Evolutionary conservation across 2,329 filamentous ascomycete species (phyloP), one percentile per base, ranked within the genome.

Genomic region (Ascosphaera pollenicola): DNA sequence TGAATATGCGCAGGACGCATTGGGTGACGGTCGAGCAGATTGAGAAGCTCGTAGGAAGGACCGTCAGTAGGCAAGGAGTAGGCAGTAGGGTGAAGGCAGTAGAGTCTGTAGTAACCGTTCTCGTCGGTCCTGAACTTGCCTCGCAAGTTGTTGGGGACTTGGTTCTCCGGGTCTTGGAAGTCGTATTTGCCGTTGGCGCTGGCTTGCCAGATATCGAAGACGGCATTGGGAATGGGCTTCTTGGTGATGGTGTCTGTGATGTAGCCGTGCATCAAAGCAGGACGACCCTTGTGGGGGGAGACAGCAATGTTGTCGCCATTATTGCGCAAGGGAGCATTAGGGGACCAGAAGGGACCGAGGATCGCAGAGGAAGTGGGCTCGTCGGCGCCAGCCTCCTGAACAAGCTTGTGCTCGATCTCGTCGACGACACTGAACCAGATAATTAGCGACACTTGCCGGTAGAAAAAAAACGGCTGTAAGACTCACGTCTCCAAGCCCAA

Each of bases 171-270:
- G 56, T 82, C 78, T 57, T 79, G 75, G 65, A 78, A 73, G 52
- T 80, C 75, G 63, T 82, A 82, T 54, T 75, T 73, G 55, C 76
- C 77, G 60, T 81, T 82, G 55, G 74, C 65, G 46, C 70, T 76
- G 38, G 78, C 76, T 54, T 83, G 75, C 78, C 78, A 83, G 62
- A 82, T 76, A 53, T 83, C 78, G 49, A 83, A 72, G 45, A 79
- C 73, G 47, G 76, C 77, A 49, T 65, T 63, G 40, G 66, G 66
- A 49, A 83, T 74, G 44, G 72, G 72, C 59, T 69, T 68, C 51
- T 72, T 70, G 42, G 75, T 78, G 45, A 69, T 62, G 47, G 75
- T 62, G 51, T 80, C 73, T 37, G 57, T 66, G 51, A 83, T 68
- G 36, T 66, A 61, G 47, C 78, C 78, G 63, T 81, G 75, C 72